Conservation (phyloP, 345 rosid species). For the Linum trigynum region DNA sequence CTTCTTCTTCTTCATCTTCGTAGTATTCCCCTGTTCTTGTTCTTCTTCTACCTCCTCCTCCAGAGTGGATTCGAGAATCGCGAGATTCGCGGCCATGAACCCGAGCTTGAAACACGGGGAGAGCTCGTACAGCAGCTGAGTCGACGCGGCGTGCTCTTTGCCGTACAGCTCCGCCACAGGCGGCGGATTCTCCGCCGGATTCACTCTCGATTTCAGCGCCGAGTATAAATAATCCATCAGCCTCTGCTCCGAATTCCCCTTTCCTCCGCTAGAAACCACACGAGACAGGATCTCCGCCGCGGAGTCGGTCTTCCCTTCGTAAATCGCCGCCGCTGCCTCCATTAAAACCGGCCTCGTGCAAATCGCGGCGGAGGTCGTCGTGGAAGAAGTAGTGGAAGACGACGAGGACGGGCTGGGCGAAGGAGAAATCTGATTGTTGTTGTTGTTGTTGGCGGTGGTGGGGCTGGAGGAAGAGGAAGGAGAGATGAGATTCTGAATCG, state of each 20-base stretch:
- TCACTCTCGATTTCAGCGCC: conserved; percentile 55
- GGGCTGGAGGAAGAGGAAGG: conserved; percentile 14
- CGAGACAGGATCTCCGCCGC: conserved; percentile 60
- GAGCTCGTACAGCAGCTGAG: conserved; percentile 48
- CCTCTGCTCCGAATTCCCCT: conserved; percentile 64
- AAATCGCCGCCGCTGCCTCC: conserved; percentile 70
- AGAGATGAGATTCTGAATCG: conserved; percentile 50
- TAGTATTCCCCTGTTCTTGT: background rate
- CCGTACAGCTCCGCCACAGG: conserved; percentile 51
- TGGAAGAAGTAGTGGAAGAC: conserved; percentile 61
- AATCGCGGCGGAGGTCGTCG: conserved; percentile 46
- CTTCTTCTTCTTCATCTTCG: no score
- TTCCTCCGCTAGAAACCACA: conserved; percentile 30
- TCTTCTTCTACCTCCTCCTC: conserved; percentile 22
- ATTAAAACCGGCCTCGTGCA: conserved; percentile 48
- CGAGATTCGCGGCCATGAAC: conserved; percentile 78
- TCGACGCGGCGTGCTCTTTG: conserved; percentile 50
- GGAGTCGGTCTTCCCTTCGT: conserved; percentile 53
- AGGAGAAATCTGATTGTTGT: conserved; percentile 36
- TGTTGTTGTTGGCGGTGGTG: background rate
- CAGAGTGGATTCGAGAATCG: conserved; percentile 53
- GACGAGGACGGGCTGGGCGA: conserved; percentile 55
- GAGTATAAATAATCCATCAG: conserved; percentile 48
- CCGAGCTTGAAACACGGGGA: conserved; percentile 84
- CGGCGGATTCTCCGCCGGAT: conserved; percentile 35